Evolutionary conservation across 306 rosid genomes (phyloP).

Genomic region (Macrotyloma uniflorum): DNA sequence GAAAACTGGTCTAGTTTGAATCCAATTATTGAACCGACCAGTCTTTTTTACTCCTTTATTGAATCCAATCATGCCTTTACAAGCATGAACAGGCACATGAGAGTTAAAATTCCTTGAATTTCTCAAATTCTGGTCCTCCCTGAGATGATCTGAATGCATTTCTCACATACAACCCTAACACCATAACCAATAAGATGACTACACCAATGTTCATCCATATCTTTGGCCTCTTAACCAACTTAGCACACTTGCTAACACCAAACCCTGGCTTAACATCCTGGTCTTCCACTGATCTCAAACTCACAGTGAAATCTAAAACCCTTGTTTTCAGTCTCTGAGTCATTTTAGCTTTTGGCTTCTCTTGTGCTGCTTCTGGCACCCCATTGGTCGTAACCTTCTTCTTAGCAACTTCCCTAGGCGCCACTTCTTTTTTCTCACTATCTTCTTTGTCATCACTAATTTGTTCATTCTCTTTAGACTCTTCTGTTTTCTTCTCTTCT

Average conservation of each 20-base stretch:
- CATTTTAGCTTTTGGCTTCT: neutral
- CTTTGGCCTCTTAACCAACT: conserved; percentile 33
- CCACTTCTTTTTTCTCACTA: neutral
- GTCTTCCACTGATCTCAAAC: conserved; percentile 1
- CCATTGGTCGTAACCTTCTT: neutral
- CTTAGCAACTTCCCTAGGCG: neutral
- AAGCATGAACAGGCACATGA: neutral
- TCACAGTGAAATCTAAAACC: conserved; percentile 30
- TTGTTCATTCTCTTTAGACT: neutral
- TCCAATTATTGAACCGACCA: neutral
- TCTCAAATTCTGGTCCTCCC: conserved; percentile 15
- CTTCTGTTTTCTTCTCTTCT: conserved; percentile 3
- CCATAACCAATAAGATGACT: conserved; percentile 40
- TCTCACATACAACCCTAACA: conserved; percentile 44
- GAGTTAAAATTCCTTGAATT: conserved; percentile 27
- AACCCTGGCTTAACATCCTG: neutral
- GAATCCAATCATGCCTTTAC: conserved; percentile 14
- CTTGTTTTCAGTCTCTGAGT: conserved; percentile 29
- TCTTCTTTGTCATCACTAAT: conserved; percentile 27
- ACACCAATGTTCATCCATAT: conserved; percentile 47
- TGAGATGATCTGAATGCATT: conserved; percentile 26
- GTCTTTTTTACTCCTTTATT: conserved; percentile 24
- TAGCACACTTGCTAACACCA: neutral
- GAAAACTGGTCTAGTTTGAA: neutral
- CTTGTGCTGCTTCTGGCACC: conserved; percentile 5